Percentiles rank a stretch among this genome's conserved stretches.
Evolutionary conservation across 2,329 filamentous ascomycete genomes (phyloP).

Genomic region (Trichoderma koningii): DNA sequence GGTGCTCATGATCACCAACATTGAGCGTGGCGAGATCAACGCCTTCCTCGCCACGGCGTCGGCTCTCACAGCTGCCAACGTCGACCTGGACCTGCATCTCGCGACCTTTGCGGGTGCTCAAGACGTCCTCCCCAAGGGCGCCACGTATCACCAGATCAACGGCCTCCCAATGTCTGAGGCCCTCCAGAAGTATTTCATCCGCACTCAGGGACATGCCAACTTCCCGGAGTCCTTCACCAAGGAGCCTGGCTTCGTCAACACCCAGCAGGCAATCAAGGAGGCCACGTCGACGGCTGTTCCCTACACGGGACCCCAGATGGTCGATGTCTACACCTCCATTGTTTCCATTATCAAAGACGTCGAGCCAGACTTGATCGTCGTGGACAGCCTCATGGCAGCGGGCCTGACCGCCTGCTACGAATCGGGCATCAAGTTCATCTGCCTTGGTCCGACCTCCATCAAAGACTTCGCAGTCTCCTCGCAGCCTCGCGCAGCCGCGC

Average conservation of each 20-base stretch:
- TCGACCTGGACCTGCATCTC: conserved; percentile 47
- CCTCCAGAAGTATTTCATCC: conserved; percentile 13
- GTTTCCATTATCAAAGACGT: conserved; percentile 43
- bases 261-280: conserved; percentile 37
- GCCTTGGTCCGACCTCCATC: conserved; percentile 50
- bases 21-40: conserved; percentile 51
- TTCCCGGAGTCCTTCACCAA: conserved; percentile 24
- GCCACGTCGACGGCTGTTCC: conserved; percentile 34
- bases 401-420: conserved; percentile 47
- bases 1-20: conserved; percentile 48
- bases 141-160: conserved; percentile 36
- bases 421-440: conserved; percentile 38
- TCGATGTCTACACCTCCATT: conserved; percentile 43
- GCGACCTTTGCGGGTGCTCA: conserved; percentile 46
- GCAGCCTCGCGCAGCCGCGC: conserved; percentile 41
- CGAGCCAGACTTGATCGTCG: conserved; percentile 44
- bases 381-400: conserved; percentile 49
- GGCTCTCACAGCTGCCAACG: conserved; percentile 41
- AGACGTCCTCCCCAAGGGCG: conserved; percentile 29
- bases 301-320: conserved; percentile 41
- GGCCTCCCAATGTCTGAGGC: conserved; percentile 30
- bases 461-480: conserved; percentile 44
- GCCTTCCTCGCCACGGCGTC: conserved; percentile 48
- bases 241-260: conserved; percentile 29
- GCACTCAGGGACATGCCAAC: neutral